Conservation (phyloP, 73 alveolate species). For the Paraurostyla sp. region DNA sequence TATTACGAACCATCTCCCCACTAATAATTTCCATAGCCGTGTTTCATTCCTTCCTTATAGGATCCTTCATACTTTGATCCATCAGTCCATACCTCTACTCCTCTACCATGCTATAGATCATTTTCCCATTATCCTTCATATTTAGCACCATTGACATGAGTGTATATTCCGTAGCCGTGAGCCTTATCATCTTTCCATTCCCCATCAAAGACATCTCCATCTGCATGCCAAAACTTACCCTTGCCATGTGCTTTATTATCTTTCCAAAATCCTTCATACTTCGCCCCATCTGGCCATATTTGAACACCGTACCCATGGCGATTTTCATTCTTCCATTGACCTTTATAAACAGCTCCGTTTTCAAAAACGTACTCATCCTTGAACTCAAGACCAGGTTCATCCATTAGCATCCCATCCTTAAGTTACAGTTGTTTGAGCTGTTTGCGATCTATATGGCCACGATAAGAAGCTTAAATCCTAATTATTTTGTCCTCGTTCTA, state of each 20-base stretch:
- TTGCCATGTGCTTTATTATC: conserved; percentile 86
- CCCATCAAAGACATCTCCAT: conserved; percentile 69
- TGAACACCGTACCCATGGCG: conserved; percentile 85
- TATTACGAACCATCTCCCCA: conserved; percentile 78
- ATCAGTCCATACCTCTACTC: conserved; percentile 86
- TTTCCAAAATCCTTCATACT: conserved; percentile 79
- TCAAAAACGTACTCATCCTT: conserved; percentile 57
- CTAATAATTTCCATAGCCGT: conserved; percentile 79
- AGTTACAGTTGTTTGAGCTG: not conserved
- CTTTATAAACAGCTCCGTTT: conserved; percentile 74
- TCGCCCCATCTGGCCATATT: conserved; percentile 79
- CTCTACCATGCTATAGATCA: conserved; percentile 79
- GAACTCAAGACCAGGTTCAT: conserved; percentile 18
- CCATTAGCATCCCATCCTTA: not conserved
- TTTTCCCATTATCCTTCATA: conserved; percentile 82
- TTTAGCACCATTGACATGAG: conserved; percentile 74
- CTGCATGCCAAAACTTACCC: conserved; percentile 79
- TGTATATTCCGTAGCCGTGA: conserved; percentile 79
- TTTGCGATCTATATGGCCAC: not conserved
- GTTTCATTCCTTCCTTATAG: conserved; percentile 77
- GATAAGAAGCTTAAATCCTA: not conserved
- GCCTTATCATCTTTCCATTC: conserved; percentile 82
- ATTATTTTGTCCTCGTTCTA: not conserved
- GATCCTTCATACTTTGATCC: conserved; percentile 82
- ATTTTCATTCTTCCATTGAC: conserved; percentile 63